Evolutionary conservation across 192 early-diverging fungal genomes (phyloP), one percentile per base, ranked within the genome.

Genomic region (Coemansia sp.): DNA sequence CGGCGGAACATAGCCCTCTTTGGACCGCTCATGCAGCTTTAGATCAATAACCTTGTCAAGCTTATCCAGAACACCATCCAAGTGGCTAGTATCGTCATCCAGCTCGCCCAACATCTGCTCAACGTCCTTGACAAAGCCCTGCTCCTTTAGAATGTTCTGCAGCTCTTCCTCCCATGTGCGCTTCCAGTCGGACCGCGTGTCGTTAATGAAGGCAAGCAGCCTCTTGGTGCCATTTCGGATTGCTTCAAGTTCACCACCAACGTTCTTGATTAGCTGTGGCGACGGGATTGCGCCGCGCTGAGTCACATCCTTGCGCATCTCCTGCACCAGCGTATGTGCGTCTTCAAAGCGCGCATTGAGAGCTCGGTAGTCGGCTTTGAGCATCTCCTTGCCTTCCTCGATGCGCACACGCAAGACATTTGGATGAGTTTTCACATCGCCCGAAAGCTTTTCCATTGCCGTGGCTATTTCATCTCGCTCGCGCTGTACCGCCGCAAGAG

Each of bases 131-230:
- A 92, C 80, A 54, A 91, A 89, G 68, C 86, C 76, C 69, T 94
- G 92, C 63, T 94, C 93, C 61, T 88, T 87, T 21, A 94, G 79
- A 60, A 94, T 90, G 38, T 84, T 90, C 63, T 94, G 90, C 49
- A 94, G 71, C 71, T 94, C 93, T 9, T 88, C 87, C 68, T 93
- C 92, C 93, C 93, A 94, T 1, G 87, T 90, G 75, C 88, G 88
- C 61, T 92, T 93, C 92, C 92, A 93, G 7, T 84, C 83, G n/a
- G 88, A 82, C 45, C 89, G 84, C 12, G 88, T 80, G 0, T 87
- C 84, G 52, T 80, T 74, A 47, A 94, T 90, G 49, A 86, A 87
- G 19, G 76, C 58, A 2, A 87, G 69, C 11, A 92, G 84, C 26
- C 83, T 77, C 13, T 71, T 63, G 15, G 88, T 85, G 26, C 88